These are phyloP conservation scores for Penicillium sp. DNA, from an alignment of 2,329 filamentous ascomycete species.

Conservation along the genomic window DNA sequence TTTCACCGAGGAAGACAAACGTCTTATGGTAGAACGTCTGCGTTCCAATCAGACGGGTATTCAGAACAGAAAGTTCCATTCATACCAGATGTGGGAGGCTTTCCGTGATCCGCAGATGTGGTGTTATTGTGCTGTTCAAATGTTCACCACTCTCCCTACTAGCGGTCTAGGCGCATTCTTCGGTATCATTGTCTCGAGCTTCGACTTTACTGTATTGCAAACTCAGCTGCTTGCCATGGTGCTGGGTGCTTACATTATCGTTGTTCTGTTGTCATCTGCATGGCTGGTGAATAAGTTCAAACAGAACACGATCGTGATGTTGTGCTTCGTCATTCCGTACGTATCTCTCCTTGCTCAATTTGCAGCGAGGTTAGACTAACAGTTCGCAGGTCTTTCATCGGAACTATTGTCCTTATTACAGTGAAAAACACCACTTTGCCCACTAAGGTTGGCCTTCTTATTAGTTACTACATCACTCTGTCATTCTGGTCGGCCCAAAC, in stretches of 20 bases:
- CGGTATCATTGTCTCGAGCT: conserved; percentile 70
- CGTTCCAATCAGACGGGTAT: conserved; percentile 62
- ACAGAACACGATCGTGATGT: conserved; percentile 70
- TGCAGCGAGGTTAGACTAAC: background rate
- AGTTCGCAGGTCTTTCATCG: conserved; percentile 60
- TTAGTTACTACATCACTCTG: conserved; percentile 73
- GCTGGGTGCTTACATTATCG: conserved; percentile 70
- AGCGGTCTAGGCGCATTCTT: conserved; percentile 71
- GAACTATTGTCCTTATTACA: conserved; percentile 71
- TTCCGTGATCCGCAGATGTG: conserved; percentile 66
- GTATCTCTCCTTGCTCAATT: conserved; percentile 24
- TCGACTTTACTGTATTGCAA: conserved; percentile 64
- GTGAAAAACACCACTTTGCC: conserved; percentile 54
- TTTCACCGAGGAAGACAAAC: conserved; percentile 65
- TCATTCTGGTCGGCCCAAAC: conserved; percentile 76
- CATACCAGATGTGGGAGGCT: conserved; percentile 57
- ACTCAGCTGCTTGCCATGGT: conserved; percentile 74
- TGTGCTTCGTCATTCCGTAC: conserved; percentile 64
- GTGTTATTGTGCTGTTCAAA: conserved; percentile 63
- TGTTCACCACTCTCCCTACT: conserved; percentile 72
- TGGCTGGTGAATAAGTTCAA: conserved; percentile 67
- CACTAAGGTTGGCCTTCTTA: conserved; percentile 65
- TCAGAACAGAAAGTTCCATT: conserved; percentile 57
- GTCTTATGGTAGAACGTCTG: conserved; percentile 61
- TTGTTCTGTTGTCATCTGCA: conserved; percentile 64